Base-by-base conservation (phyloP, 495 filamentous ascomycete species). In the Aspergillus diversus region DNA sequence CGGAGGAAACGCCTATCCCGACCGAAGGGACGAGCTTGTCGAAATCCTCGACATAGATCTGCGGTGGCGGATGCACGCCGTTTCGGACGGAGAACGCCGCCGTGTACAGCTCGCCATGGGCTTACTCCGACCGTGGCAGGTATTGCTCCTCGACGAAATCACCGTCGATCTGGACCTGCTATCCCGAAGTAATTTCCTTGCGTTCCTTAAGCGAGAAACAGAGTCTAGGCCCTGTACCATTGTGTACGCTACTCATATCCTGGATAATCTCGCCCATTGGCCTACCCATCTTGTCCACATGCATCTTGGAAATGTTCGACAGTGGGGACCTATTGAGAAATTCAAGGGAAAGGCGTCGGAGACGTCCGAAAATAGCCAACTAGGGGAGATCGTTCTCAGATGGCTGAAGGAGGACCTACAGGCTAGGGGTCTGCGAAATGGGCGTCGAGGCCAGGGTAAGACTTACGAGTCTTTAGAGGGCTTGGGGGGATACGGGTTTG, bases 81-180 rank as follows among this genome's bases (percentile, higher is more conserved):
- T 98, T 12, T 89, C 84, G 3, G 95, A 99, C 68, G 95, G 95
- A 17, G 95, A 99, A 78, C 78, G 95, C 5, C 81, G 95, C 2
- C 82, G 95, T 13, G 95, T 99, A 27, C 95, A 99, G 80, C 79
- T 99, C 27, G 92, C 93, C 15, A 98, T 99, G 95, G 95, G 95
- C 0, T 75, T 99, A 46, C 78, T 99, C 16, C 82, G 93, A n/a
- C 95, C 95, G 7, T 99, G 95, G 95, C 84, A 83, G 33, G 88
- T 97, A 5, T 76, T 99, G 46, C 78, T 99, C 66, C 83, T 99
- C 15, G 95, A 99, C 71, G 95, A 99, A 78, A 95, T 99, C 66
- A 99, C 95, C 3, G 96, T 99, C 5, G 95, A 99, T 73, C 73
- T 99, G 63, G 95, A 99, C 68, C 81, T 99, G 33, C 82, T 97